Evolutionary conservation across 139 green algal genomes (phyloP), one percentile per base, ranked within the genome.

Genomic region (Chlamydomonas sp.): DNA sequence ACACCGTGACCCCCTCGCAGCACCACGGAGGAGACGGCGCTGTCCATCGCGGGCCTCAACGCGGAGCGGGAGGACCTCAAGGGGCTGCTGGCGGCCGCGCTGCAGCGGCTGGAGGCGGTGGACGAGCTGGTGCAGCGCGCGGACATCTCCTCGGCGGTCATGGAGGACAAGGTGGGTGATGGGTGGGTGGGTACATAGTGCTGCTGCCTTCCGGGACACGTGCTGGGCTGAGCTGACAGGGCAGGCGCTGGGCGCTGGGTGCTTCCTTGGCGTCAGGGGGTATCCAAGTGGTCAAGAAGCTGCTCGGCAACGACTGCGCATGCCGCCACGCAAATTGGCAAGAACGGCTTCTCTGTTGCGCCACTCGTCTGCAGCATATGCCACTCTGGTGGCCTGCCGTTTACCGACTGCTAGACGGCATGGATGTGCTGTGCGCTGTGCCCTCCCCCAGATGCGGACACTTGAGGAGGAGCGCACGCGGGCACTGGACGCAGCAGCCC

Each of bases 21-120:
- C 85, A 83, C 80, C 0, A 86, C 91, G 64, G 86, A 92, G 63
- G 84, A 94, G 8, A 49, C 62, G 0, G 79, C 79, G 5, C 31
- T 69, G 2, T n/a, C 63, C 3, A 85, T 87, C 14, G 78, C 75
- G 0, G 20, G 74, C 20, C 76, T 94, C 31, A 83, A 49, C 31
- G 78, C 89, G 58, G 92, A 94, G 83, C 88, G 92, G 0, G 92
- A 94, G 17, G 92, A 94, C 84, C 80, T 92, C 62, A 94, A 92
- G 62, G 84, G 85, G 16, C 80, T 94, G 74, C 89, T 94, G 49
- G 14, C 91, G 76, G 90, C 90, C 10, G 92, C 88, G 18, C 87
- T 96, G 84, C 89, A 96, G 85, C 79, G 95, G 75, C 91, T 96
- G 92, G 85, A 96, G 88, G 77, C 93, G 80, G 91, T 96, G 88